These are phyloP conservation scores for Chiua virens DNA, from an alignment of 768 basidiomycete genomes.

Conservation along the genomic window DNA sequence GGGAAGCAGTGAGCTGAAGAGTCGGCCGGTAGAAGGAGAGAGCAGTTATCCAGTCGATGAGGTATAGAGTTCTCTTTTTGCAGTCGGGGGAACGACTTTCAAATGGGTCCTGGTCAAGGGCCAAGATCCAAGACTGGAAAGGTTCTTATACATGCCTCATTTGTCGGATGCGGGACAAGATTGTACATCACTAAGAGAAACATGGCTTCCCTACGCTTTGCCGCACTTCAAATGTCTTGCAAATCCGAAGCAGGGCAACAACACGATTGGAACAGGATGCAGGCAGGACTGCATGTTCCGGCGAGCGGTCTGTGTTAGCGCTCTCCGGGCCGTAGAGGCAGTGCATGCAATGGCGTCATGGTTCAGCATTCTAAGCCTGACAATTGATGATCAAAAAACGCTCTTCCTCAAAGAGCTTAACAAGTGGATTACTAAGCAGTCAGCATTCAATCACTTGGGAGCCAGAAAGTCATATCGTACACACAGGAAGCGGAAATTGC, in stretches of 20 bases:
- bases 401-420: slow-evolving; percentile 33
- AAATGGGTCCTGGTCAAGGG: slow-evolving; percentile 27
- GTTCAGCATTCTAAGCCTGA: slow-evolving; percentile 16
- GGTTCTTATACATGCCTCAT: slow-evolving; percentile 29
- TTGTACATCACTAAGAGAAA: slow-evolving; percentile 20
- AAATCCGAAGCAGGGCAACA: slow-evolving; percentile 34
- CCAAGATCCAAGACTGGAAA: slow-evolving; percentile 20
- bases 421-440: slow-evolving; percentile 18
- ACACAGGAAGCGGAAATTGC: slow-evolving; percentile 27
- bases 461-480: slow-evolving; percentile 3
- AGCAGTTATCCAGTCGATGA: slow-evolving; percentile 5
- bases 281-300: slow-evolving; percentile 31
- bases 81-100: slow-evolving; percentile 18
- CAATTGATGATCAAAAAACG: slow-evolving; percentile 30
- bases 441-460: slow-evolving; percentile 11
- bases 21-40: slow-evolving; percentile 7
- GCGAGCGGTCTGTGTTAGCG: slow-evolving; percentile 24
- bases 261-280: slow-evolving; percentile 32
- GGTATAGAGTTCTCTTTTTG: slow-evolving; percentile 19
- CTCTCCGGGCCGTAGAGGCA: slow-evolving; percentile 27
- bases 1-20: not conserved
- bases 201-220: slow-evolving; percentile 30
- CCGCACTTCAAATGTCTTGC: slow-evolving; percentile 28
- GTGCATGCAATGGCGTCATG: slow-evolving; percentile 28
- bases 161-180: slow-evolving; percentile 24